Base-by-base conservation (phyloP, 129 eudicot genomes). In the Chrysanthemum seticuspe region DNA sequence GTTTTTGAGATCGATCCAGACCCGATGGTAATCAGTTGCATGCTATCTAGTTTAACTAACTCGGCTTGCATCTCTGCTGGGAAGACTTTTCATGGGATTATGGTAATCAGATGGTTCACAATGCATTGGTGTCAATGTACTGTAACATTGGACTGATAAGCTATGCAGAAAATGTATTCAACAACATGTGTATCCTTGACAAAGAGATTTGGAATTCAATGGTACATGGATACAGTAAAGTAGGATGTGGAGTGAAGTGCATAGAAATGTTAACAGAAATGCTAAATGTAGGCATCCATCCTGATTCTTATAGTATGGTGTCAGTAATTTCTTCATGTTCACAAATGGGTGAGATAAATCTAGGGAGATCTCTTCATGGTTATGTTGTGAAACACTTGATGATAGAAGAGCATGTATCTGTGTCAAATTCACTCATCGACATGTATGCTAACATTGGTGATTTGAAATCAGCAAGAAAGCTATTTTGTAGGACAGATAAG, bases 101-200 rank as follows among this genome's bases (percentile, higher is more conserved):
- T 92, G 53, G 1, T 87, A 78, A 80, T 77, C 71, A 74, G 58
- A 83, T 87, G 76, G 87, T 82, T 63, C 25, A 55, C 44, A 82
- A 57, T 78, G 91, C 83, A 49, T 70, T 92, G 67, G 52, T 89
- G 40, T 85, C 98, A 10, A 85, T 92, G 92, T 92, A 92, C 67
- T 85, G 84, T 75, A 89, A 83, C 68, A 85, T 87, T 72, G 90
- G 88, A 63, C 77, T 82, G 34, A 34, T 84, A 65, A 16, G 25
- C 72, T 63, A 72, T 49, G 90, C 83, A 0, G 92, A 89, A 62
- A 85, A 82, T 74, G 66, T 92, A 6, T 87, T 92, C 73, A n/a
- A 73, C 67, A 49, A 76, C 55, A 74, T 76, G 15, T 51, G 36
- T 48, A 73, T 71, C 25, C 68, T 68, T 59, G 81, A 75, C 54